These are phyloP conservation scores for Helichrysum umbraculigerum DNA, from an alignment of 129 eudicot species.

Conservation along the genomic window DNA sequence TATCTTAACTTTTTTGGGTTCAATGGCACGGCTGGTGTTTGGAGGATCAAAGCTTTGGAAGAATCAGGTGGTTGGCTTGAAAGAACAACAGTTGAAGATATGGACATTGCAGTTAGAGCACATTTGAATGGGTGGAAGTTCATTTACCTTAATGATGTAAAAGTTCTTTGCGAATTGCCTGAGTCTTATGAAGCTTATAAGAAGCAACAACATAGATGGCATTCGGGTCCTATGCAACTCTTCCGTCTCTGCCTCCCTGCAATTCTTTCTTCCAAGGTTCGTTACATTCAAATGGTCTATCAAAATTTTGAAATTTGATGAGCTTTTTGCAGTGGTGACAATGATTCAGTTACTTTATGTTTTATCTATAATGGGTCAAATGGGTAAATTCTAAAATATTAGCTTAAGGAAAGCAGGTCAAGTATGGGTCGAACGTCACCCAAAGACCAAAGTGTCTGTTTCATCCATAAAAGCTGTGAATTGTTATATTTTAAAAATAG, in stretches of 20 bases:
- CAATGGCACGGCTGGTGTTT: slow-evolving; percentile 97
- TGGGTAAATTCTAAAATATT: neutral
- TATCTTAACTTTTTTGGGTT: slow-evolving; percentile 85
- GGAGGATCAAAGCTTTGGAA: slow-evolving; percentile 94
- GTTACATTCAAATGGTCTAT: slow-evolving; percentile 3
- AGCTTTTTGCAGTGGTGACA: neutral
- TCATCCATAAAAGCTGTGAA: neutral
- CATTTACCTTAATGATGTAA: slow-evolving; percentile 65
- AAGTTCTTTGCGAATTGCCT: slow-evolving; percentile 64
- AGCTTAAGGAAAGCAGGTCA: neutral
- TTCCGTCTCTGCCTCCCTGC: slow-evolving; percentile 66
- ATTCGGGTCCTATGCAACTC: slow-evolving; percentile 88
- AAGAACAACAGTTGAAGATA: slow-evolving; percentile 82
- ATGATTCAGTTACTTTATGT: neutral
- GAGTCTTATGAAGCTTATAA: slow-evolving; percentile 81
- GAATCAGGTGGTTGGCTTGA: slow-evolving; percentile 98
- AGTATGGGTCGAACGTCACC: neutral
- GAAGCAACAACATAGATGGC: slow-evolving; percentile 85
- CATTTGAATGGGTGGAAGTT: slow-evolving; percentile 80
- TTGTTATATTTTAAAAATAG: no score
- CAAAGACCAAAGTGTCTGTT: neutral
- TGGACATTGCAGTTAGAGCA: slow-evolving; percentile 76
- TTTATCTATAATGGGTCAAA: neutral
- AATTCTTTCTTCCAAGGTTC: slow-evolving; percentile 61
- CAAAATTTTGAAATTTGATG: slow-evolving; percentile 11